Evolutionary conservation across 1,139 yeast genomes (phyloP).

Genomic region (Geotrichum europaeum): DNA sequence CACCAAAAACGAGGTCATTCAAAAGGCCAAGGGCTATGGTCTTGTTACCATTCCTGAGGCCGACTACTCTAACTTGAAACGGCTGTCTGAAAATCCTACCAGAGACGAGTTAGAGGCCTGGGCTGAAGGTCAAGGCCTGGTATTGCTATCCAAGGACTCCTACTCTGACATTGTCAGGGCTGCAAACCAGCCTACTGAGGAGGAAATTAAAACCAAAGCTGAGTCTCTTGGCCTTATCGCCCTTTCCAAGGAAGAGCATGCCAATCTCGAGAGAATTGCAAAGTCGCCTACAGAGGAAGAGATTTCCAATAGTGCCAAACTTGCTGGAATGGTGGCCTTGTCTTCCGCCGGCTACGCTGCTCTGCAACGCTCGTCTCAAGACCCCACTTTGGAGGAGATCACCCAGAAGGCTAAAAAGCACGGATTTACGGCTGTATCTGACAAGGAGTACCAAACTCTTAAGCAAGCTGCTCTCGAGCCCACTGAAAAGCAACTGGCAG

Average conservation of each 20-base stretch:
- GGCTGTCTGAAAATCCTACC: constrained; percentile 31
- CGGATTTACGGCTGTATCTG: constrained; percentile 23
- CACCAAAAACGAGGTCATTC: constrained; percentile 15
- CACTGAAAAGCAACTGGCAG: constrained; percentile 11
- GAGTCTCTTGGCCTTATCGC: constrained; percentile 25
- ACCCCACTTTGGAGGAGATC: constrained; percentile 20
- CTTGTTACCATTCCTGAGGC: constrained; percentile 23
- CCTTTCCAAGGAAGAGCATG: constrained; percentile 17
- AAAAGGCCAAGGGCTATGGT: constrained; percentile 16
- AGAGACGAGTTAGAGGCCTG: constrained; percentile 15
- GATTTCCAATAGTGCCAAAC: constrained; percentile 36
- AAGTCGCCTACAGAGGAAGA: constrained; percentile 16
- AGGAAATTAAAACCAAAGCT: constrained; percentile 35
- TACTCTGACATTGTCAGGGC: constrained; percentile 6
- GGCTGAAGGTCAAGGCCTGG: constrained; percentile 23
- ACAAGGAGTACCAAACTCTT: constrained; percentile 12
- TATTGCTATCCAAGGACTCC: constrained; percentile 17
- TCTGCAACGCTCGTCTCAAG: constrained; percentile 14
- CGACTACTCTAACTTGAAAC: constrained; percentile 29
- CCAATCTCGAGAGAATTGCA: constrained; percentile 5
- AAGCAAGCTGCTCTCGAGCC: constrained; percentile 22
- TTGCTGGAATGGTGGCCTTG: constrained; percentile 26
- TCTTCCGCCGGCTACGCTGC: constrained; percentile 23
- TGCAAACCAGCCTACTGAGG: constrained; percentile 15
- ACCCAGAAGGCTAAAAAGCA: constrained; percentile 23